A percentile compares a stretch with the other conserved stretches of the same genome.
Conservation (phyloP, 1,284 basidiomycete genomes). For the Apiotrichum siamense region DNA sequence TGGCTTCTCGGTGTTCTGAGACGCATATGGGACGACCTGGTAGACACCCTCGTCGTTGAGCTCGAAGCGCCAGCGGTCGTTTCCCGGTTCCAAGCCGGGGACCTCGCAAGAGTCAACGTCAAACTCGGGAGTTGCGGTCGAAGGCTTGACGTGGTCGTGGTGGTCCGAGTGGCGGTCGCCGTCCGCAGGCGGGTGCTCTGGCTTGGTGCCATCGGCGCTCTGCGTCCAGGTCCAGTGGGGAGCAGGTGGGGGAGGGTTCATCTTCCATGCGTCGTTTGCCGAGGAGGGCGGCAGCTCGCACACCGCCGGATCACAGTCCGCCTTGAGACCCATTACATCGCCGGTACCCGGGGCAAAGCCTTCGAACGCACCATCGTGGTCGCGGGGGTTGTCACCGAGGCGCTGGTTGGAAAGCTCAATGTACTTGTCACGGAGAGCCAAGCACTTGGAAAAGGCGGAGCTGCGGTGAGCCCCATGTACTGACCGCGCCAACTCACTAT, state of each 20-base stretch:
- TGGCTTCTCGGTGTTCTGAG: slow-evolving; percentile 8
- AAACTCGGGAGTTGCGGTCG: slow-evolving; percentile 30
- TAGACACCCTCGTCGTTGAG: slow-evolving; percentile 82
- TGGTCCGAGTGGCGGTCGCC: slow-evolving; percentile 2
- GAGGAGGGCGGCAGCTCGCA: slow-evolving; percentile 24
- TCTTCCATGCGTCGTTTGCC: slow-evolving; percentile 56
- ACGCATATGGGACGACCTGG: slow-evolving; percentile 59
- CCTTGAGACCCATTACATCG: slow-evolving; percentile 62
- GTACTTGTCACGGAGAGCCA: slow-evolving; percentile 88
- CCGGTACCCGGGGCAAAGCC: slow-evolving; percentile 56
- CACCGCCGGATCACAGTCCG: slow-evolving; percentile 52
- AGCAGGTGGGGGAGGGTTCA: slow-evolving; percentile 83
- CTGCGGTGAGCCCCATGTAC: slow-evolving; percentile 15
- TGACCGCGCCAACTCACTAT: slow-evolving; percentile 40
- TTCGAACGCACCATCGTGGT: slow-evolving; percentile 70
- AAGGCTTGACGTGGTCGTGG: slow-evolving; percentile 11
- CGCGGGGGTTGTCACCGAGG: slow-evolving; percentile 82
- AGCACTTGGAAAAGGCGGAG: slow-evolving; percentile 63
- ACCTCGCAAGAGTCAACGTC: slow-evolving; percentile 63
- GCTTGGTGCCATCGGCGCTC: slow-evolving; percentile 49
- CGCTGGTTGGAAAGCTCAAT: slow-evolving; percentile 75
- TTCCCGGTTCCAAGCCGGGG: slow-evolving; percentile 51
- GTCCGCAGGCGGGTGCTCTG: slow-evolving; percentile 31
- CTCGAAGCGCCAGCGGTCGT: slow-evolving; percentile 55
- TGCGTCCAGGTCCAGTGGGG: slow-evolving; percentile 83